Conservation (phyloP, 805 yeast genomes). For the Schizosaccharomyces lindneri region DNA sequence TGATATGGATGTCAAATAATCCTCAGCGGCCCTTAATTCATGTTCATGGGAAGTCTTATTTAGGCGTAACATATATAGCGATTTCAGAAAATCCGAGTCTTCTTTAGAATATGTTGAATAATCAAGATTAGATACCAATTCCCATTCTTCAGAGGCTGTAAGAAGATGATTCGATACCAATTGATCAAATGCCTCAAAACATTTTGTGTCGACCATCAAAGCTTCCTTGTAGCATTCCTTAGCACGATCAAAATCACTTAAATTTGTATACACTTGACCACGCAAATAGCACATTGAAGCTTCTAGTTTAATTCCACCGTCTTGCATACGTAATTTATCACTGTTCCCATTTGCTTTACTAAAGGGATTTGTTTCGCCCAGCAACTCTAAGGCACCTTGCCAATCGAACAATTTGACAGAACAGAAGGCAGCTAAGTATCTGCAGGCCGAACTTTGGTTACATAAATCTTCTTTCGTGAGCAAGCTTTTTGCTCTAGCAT, state of each 20-base stretch:
- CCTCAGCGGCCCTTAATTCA: conserved; percentile 29
- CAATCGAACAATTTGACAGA: conserved; percentile 18
- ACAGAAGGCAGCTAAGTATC: conserved; percentile 58
- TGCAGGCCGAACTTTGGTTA: conserved; percentile 40
- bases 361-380: conserved; percentile 67
- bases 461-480: conserved; percentile 30
- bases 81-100: conserved; percentile 54
- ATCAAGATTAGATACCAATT: conserved; percentile 34
- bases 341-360: conserved; percentile 16
- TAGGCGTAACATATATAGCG: conserved; percentile 50
- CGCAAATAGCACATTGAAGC: conserved; percentile 68
- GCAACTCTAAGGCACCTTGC: conserved; percentile 71
- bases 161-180: conserved; percentile 45
- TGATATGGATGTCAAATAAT: conserved; percentile 43
- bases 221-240: conserved; percentile 75
- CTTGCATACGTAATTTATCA: conserved; percentile 14
- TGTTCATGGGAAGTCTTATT: conserved; percentile 21
- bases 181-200: conserved; percentile 77
- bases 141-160: conserved; percentile 76
- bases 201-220: conserved; percentile 62
- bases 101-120: conserved; percentile 32
- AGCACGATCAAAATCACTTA: conserved; percentile 64
- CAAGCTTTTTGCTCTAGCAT: conserved; percentile 51
- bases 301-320: conserved; percentile 70
- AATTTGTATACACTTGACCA: conserved; percentile 61